Conservation (phyloP, 2,329 filamentous ascomycete genomes). For the Diaporthe velutina region DNA sequence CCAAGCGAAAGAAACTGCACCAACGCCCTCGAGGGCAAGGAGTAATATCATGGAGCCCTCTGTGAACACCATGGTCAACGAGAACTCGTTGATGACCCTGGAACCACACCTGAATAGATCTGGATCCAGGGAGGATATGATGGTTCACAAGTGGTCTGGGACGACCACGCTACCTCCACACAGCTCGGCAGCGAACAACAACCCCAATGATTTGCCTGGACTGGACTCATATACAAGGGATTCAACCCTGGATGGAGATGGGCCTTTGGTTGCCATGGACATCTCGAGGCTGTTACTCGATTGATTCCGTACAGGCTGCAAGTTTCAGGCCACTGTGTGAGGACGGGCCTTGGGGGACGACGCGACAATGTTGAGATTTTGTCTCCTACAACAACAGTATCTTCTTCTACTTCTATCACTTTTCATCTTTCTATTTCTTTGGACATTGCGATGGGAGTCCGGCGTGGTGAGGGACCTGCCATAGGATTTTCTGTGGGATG, state of each 20-base stretch:
- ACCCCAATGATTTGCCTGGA: slow-evolving; percentile 35
- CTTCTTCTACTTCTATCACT: neutral
- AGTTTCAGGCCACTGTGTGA: neutral
- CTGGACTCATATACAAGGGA: slow-evolving; percentile 36
- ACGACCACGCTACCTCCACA: slow-evolving; percentile 44
- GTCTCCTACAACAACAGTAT: neutral
- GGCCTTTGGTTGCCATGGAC: slow-evolving; percentile 67
- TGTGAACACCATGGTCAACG: slow-evolving; percentile 60
- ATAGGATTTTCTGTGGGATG: slow-evolving; percentile 1
- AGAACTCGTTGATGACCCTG: slow-evolving; percentile 57
- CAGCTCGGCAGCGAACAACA: slow-evolving; percentile 24
- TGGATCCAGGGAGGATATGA: slow-evolving; percentile 61
- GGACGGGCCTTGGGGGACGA: neutral
- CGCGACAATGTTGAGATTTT: neutral
- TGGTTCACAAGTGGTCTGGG: slow-evolving; percentile 54
- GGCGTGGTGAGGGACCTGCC: slow-evolving; percentile 13
- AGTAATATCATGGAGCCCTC: slow-evolving; percentile 65
- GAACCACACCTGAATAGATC: slow-evolving; percentile 55
- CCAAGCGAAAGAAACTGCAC: slow-evolving; percentile 55
- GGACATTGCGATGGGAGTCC: slow-evolving; percentile 13
- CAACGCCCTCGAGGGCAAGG: slow-evolving; percentile 23
- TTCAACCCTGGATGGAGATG: slow-evolving; percentile 38
- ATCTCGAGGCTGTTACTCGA: slow-evolving; percentile 72
- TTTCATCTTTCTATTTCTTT: slow-evolving; percentile 13
- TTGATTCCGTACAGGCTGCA: neutral